A percentile compares a stretch with the other conserved stretches of the same genome.
Conservation (phyloP, 257 asterid species). For the Nicotiana tomentosiformis region DNA sequence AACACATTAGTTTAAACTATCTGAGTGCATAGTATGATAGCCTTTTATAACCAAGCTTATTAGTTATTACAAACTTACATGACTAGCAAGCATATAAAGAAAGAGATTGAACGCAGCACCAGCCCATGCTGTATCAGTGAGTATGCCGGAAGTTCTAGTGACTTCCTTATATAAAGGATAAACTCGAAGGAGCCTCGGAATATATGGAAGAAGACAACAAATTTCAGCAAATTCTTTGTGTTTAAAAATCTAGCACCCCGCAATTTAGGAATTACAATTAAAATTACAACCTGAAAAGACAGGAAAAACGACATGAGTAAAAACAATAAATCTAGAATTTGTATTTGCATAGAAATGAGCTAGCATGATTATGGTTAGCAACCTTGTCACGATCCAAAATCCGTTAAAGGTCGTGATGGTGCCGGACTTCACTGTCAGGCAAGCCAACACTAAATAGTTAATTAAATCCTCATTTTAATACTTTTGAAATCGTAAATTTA, state of each 20-base stretch:
- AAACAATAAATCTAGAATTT: neutral
- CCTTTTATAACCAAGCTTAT: neutral
- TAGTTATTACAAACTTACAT: constrained; percentile 52
- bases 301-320: neutral
- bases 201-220: constrained; percentile 76
- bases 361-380: neutral
- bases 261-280: constrained; percentile 63
- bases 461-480: too few relatives aligned
- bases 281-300: constrained; percentile 54
- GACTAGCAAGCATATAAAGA: constrained; percentile 99
- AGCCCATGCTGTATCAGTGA: constrained; percentile 99
- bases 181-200: constrained; percentile 87
- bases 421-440: too few relatives aligned
- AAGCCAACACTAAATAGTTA: too few relatives aligned
- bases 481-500: too few relatives aligned
- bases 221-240: constrained; percentile 76
- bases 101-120: constrained; percentile 98
- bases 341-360: neutral
- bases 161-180: constrained; percentile 92
- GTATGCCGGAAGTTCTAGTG: constrained; percentile 97
- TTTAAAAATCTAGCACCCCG: constrained; percentile 74
- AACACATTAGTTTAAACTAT: neutral
- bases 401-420: too few relatives aligned
- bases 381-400: neutral
- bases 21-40: neutral